Evolutionary conservation across 768 basidiomycete genomes (phyloP).

Genomic region (Pluteus cervinus): DNA sequence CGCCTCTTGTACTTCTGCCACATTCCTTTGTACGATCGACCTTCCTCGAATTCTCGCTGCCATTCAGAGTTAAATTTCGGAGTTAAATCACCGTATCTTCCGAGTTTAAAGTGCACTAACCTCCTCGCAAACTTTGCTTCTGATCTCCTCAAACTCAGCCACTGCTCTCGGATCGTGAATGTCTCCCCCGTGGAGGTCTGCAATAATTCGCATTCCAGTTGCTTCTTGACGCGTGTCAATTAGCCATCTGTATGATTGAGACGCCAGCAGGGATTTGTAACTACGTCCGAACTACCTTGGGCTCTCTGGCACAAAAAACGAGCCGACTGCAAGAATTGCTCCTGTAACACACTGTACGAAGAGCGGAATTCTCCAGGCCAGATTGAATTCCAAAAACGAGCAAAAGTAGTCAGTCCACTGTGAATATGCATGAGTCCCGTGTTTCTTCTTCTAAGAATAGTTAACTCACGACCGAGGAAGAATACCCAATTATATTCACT

Average conservation of each 20-base stretch:
- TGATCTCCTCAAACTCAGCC: conserved; percentile 89
- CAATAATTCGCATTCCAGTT: conserved; percentile 81
- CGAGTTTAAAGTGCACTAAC: conserved; percentile 31
- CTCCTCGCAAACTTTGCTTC: conserved; percentile 68
- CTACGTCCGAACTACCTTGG: conserved; percentile 48
- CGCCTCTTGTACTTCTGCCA: conserved; percentile 85
- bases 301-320: conserved; percentile 83
- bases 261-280: conserved; percentile 19
- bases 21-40: conserved; percentile 71
- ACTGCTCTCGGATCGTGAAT: conserved; percentile 58
- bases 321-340: conserved; percentile 68
- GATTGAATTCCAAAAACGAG: conserved; percentile 79
- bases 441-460: neutral
- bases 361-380: conserved; percentile 90
- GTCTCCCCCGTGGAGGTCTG: conserved; percentile 84
- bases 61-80: too few species aligned
- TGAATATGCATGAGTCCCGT: conserved; percentile 3
- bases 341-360: conserved; percentile 88
- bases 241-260: conserved; percentile 56
- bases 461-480: conserved; percentile 72
- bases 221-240: conserved; percentile 82
- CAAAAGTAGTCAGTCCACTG: conserved; percentile 95
- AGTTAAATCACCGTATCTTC: too few species aligned
- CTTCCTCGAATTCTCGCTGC: conserved; percentile 73
- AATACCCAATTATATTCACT: conserved; percentile 87